Evolutionary conservation across 352 stramenopile genomes (phyloP), one percentile per base, ranked within the genome.

Genomic region (Pythium vanterpoolii): DNA sequence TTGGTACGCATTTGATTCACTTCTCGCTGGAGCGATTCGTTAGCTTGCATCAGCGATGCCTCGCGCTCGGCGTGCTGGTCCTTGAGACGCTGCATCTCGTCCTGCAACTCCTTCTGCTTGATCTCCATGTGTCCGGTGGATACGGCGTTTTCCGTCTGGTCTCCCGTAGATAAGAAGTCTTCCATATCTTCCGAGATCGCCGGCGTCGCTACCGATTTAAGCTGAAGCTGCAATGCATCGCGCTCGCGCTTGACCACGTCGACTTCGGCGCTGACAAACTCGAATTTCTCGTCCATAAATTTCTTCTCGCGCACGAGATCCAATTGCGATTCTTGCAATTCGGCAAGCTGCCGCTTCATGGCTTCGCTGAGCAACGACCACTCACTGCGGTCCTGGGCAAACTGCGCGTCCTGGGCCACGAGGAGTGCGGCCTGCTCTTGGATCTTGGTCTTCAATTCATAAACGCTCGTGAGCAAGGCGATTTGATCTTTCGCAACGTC

Each of bases 231-330:
- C 21, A 61, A 19, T 19, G 44, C 62, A 18, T 71, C 58, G 5
- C 61, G 51, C 46, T 72, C 36, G 5, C 62, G 34, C 56, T 77
- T 72, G 39, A 73, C 44, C 14, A 76, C 52, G 26, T 71, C 54
- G 8, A 79, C 56, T 61, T 79, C 69, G 0, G 63, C 53, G 10
- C 55, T 19, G 19, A 77, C 34, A 51, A 70, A 69, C 18, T 68
- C 69, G 27, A 76, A 70, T 31, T 79, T 76, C 30, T 77, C 66
- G 5, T 68, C 62, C 26, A 71, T 49, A 51, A 69, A 69, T 36
- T 74, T 57, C 38, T 73, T 74, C 26, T 76, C 72, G 19, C 72
- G 52, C 45, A 64, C 51, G 18, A 71, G 39, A 16, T 79, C 68
- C 13, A 42, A 24, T 18, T 56, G 40, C 33, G 68, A 18, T 10